Percentiles rank a stretch among this genome's conserved stretches.
Conservation (phyloP, 148 eudicot species). For the Rhododendron griersonianum region DNA sequence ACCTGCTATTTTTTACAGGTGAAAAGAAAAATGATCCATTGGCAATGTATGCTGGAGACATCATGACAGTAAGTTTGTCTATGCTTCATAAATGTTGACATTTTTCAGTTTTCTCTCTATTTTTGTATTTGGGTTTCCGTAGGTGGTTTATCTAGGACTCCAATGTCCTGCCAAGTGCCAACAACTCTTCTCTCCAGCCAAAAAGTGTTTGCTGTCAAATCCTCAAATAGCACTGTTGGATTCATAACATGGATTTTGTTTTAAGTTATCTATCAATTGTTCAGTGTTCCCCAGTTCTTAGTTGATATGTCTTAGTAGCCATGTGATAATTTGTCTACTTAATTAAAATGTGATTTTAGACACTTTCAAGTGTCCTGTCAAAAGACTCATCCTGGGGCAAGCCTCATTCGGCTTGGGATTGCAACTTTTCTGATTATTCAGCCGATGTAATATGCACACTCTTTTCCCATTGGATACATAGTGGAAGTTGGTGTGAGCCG, state of each 20-base stretch:
- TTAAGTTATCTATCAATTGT: background rate
- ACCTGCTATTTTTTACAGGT: slow-evolving; percentile 39
- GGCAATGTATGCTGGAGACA: slow-evolving; percentile 98
- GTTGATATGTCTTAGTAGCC: background rate
- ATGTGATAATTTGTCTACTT: background rate
- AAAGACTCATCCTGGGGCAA: background rate
- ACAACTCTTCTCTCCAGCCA: background rate
- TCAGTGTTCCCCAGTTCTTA: background rate
- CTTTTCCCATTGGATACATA: too few relatives aligned
- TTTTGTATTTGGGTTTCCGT: background rate
- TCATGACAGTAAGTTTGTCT: slow-evolving; percentile 76
- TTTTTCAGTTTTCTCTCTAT: background rate
- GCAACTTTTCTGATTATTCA: background rate
- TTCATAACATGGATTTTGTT: background rate
- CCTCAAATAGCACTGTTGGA: background rate
- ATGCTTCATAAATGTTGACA: background rate
- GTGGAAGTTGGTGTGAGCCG: too few relatives aligned
- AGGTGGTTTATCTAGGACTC: background rate
- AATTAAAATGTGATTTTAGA: background rate
- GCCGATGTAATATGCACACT: too few relatives aligned
- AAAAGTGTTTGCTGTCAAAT: background rate
- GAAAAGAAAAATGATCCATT: slow-evolving; percentile 95
- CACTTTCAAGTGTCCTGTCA: background rate
- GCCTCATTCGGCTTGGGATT: background rate
- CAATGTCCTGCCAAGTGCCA: background rate